phyloP scores from a whole-genome alignment of 345 rosid species.

The Brassica juncea region DNA sequence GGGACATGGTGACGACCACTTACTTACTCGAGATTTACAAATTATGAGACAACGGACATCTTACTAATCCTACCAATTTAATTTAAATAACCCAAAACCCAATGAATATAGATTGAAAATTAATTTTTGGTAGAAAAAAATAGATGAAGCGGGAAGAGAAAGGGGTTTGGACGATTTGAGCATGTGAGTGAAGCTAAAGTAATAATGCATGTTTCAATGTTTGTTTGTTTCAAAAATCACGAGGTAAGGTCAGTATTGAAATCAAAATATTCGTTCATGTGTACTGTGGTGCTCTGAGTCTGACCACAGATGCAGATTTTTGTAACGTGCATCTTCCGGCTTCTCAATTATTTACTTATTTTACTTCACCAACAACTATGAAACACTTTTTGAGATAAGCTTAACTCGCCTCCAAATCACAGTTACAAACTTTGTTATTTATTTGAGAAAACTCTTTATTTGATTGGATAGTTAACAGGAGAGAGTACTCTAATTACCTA shows the following conservation, averaged over 20 bases:
- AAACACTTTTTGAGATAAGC: neutral
- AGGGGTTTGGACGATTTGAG: slow-evolving; percentile 25
- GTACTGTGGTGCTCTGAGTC: neutral
- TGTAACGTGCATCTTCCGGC: slow-evolving; percentile 23
- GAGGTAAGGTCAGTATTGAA: slow-evolving; percentile 1
- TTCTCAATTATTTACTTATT: slow-evolving; percentile 12
- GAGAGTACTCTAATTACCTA: neutral
- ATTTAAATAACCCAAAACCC: neutral
- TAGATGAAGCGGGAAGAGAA: neutral
- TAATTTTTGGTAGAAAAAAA: neutral
- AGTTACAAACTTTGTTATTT: neutral
- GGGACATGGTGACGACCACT: neutral
- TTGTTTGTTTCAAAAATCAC: slow-evolving; percentile 16
- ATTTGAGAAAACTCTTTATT: neutral
- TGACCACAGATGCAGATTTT: slow-evolving; percentile 23
- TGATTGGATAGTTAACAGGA: neutral
- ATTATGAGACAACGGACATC: slow-evolving; percentile 28
- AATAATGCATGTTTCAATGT: slow-evolving; percentile 24
- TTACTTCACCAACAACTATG: neutral
- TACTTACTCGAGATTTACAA: slow-evolving; percentile 34
- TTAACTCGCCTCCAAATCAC: neutral
- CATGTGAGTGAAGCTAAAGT: slow-evolving; percentile 27
- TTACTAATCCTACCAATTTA: slow-evolving; percentile 27
- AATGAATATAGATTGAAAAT: neutral
- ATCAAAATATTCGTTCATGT: neutral